Base-by-base conservation (phyloP, 2,329 filamentous ascomycete genomes). In the Pestalotiopsis sp. region DNA sequence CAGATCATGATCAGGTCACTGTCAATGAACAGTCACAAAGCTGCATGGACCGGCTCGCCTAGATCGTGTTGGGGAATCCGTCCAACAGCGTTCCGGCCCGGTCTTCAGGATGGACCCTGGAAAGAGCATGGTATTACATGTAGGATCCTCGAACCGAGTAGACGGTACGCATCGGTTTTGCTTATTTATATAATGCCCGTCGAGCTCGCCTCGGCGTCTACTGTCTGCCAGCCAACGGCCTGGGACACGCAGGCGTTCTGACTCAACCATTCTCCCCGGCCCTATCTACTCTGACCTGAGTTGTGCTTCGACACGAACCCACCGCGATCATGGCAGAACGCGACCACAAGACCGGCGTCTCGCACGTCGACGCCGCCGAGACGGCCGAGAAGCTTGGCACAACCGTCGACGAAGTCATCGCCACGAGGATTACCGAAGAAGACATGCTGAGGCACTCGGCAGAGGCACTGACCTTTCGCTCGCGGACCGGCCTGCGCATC, bases 361-460 rank as follows among this genome's bases (percentile, higher is more conserved):
- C 66, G 14, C 66, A 52, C 40, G 58, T 67, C 62, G 73, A 77
- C 63, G 73, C 76, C 68, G 71, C 76, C 56, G 74, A 72, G 23
- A 75, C 80, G 65, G 75, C 75, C 31, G 75, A 79, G 20, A 76
- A 78, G 70, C 71, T 74, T 27, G 77, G 77, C 27, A 72, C 76
- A 65, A 76, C 82, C 68, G 75, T 83, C 4, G 83, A 85, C 66
- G 83, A 85, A 70, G 77, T 84, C 3, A 80, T 79, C 27, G 79
- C 84, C 38, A 81, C 82, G 20, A 79, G 81, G 17, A 78, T 85
- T 36, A 83, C 83, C 0, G 83, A 85, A 38, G 83, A 85, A 12
- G 82, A 85, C 69, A 69, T 85, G 17, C 80, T 80, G 69, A 76
- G 74, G 9, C 75, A 84, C 14, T 85, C 83, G 1, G 67, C 75